A percentile compares a stretch with the other conserved stretches of the same genome.
Conservation (phyloP, 2,329 filamentous ascomycete species). For the Fusarium aywerte region DNA sequence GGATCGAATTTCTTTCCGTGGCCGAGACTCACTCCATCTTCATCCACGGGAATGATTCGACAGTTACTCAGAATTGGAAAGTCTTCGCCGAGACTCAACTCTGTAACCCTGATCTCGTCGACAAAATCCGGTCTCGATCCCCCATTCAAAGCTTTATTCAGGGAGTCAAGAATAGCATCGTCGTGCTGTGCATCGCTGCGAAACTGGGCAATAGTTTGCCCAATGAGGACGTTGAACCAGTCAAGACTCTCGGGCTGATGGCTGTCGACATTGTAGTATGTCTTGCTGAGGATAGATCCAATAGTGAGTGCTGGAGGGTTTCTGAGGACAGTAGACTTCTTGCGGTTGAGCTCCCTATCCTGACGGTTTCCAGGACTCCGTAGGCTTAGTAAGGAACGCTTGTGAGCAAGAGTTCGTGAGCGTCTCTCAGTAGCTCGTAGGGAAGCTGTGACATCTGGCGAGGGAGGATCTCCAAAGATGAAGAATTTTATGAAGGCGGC, state of each 20-base stretch:
- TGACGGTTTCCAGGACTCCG: conserved; percentile 58
- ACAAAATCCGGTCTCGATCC: conserved; percentile 87
- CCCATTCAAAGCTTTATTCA: conserved; percentile 90
- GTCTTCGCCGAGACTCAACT: conserved; percentile 93
- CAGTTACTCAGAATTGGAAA: conserved; percentile 99
- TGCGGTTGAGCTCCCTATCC: conserved; percentile 64
- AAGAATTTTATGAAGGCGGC: conserved; percentile 99
- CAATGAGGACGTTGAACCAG: conserved; percentile 98
- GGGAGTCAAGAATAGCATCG: conserved; percentile 85
- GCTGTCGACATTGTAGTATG: conserved; percentile 95
- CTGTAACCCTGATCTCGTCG: conserved; percentile 92
- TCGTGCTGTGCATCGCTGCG: conserved; percentile 91
- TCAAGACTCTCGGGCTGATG: conserved; percentile 97
- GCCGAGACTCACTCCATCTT: conserved; percentile 73
- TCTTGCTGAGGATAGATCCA: conserved; percentile 94
- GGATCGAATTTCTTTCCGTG: conserved; percentile 63
- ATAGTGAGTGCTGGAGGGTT: conserved; percentile 83
- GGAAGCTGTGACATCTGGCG: conserved; percentile 81
- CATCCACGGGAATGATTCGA: conserved; percentile 89
- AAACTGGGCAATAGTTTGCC: conserved; percentile 96
- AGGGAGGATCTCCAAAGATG: conserved; percentile 95
- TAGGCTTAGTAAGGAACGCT: conserved; percentile 75
- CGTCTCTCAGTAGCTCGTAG: conserved; percentile 79
- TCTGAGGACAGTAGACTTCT: conserved; percentile 78
- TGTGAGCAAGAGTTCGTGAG: conserved; percentile 79